Percentiles rank a stretch among this genome's conserved stretches.
Evolutionary conservation across 169 alveolate genomes (phyloP).

Genomic region (Plasmodium inui): DNA sequence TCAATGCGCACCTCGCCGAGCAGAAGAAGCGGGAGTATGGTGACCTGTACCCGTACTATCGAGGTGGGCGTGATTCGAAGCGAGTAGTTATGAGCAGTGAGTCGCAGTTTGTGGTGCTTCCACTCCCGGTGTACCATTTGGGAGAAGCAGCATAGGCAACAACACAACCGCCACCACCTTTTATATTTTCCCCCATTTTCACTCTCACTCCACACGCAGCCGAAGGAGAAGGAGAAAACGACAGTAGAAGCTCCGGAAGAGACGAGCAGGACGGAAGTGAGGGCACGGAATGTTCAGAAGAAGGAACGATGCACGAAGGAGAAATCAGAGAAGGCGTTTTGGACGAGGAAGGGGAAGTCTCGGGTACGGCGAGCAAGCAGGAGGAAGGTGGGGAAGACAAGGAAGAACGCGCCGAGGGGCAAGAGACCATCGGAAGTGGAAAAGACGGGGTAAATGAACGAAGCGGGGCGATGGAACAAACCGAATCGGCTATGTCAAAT

Average conservation of each 20-base stretch:
- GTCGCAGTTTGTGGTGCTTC: background rate
- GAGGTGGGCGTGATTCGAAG: conserved; percentile 3
- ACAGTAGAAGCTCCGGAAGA: background rate
- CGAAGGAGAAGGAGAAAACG: conserved; percentile 19
- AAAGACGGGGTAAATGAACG: background rate
- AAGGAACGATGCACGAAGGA: background rate
- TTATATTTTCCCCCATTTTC: background rate
- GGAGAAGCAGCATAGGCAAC: too few species aligned
- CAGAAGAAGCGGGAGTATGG: conserved; percentile 76
- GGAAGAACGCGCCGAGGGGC: background rate
- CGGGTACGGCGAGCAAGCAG: background rate
- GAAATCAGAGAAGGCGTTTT: background rate
- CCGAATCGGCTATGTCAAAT: background rate
- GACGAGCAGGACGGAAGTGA: conserved; percentile 4
- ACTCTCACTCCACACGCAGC: background rate
- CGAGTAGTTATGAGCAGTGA: background rate
- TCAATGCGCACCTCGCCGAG: conserved; percentile 86
- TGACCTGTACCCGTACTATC: conserved; percentile 44
- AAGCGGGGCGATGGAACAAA: background rate
- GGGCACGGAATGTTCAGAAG: background rate
- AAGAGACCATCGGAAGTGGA: background rate
- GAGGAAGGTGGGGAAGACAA: background rate
- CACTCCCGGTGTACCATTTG: background rate
- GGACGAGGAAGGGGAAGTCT: background rate
- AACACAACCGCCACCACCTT: background rate